Evolutionary conservation across 441 rosid species (phyloP).

Genomic region (Pelargonium citronellum): DNA sequence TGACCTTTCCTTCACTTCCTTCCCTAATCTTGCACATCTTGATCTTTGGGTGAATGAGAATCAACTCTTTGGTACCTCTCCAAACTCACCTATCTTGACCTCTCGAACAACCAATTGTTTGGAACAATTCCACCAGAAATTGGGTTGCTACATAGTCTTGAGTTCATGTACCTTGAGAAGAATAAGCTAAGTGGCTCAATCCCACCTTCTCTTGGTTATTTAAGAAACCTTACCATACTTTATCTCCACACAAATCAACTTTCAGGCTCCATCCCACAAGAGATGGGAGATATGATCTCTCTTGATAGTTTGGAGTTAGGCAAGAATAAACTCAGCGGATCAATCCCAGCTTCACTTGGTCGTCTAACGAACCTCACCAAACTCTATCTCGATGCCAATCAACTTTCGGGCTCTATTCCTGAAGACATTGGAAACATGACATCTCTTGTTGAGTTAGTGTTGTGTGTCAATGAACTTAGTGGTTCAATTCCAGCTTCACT

Average conservation of each 20-base stretch:
- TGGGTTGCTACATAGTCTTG: slow-evolving; percentile 24
- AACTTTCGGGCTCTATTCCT: not conserved
- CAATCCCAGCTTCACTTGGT: no score
- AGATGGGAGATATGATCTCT: no score
- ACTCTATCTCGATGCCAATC: not conserved
- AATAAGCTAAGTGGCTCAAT: slow-evolving; percentile 34
- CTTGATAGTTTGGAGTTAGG: no score
- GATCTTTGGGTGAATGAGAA: slow-evolving; percentile 28
- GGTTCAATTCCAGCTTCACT: no score
- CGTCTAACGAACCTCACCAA: no score
- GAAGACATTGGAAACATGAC: not conserved
- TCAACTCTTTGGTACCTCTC: slow-evolving; percentile 5
- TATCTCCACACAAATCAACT: not conserved
- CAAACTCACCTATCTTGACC: slow-evolving; percentile 33
- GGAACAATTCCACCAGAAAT: slow-evolving; percentile 34
- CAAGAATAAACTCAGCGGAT: no score
- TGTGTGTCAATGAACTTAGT: not conserved
- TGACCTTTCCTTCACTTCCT: slow-evolving; percentile 22
- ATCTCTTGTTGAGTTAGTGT: not conserved
- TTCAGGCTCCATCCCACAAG: not conserved
- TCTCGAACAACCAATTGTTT: slow-evolving; percentile 23
- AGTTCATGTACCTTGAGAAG: slow-evolving; percentile 20
- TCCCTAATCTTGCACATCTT: slow-evolving; percentile 25
- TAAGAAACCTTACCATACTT: no score
- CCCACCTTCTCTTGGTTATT: slow-evolving; percentile 15